phyloP scores from a whole-genome alignment of 1,284 basidiomycete species.

The Heterobasidion occidentale region DNA sequence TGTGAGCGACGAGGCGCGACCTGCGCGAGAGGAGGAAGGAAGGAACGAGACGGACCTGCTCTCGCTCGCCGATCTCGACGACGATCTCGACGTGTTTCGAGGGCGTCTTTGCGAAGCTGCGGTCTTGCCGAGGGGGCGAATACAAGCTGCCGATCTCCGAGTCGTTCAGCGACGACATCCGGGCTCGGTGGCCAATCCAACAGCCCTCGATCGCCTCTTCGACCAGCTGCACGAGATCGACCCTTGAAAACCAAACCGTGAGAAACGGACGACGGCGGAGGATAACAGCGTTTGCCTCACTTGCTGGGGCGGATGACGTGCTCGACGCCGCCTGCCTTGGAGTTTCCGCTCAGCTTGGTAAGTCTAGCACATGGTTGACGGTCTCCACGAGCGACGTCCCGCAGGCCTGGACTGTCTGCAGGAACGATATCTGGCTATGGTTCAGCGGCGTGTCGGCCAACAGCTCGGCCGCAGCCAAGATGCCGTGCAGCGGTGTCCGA shows the following conservation, averaged over 20 bases:
- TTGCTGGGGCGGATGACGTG: slow-evolving; percentile 64
- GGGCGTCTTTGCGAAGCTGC: slow-evolving; percentile 19
- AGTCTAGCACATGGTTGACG: slow-evolving; percentile 95
- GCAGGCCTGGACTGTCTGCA: slow-evolving; percentile 86
- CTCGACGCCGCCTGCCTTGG: slow-evolving; percentile 68
- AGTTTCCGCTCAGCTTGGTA: slow-evolving; percentile 89
- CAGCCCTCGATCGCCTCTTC: slow-evolving; percentile 94
- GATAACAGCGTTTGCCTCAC: slow-evolving; percentile 26
- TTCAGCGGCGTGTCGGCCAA: slow-evolving; percentile 78
- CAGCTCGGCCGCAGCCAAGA: slow-evolving; percentile 86
- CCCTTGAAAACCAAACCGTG: slow-evolving; percentile 31
- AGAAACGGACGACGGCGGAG: not conserved
- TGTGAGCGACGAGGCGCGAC: not conserved
- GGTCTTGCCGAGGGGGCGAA: slow-evolving; percentile 64
- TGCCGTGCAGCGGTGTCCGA: slow-evolving; percentile 87
- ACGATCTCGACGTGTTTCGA: slow-evolving; percentile 73
- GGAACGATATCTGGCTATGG: slow-evolving; percentile 78
- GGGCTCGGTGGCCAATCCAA: slow-evolving; percentile 88
- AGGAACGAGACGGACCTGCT: slow-evolving; percentile 37
- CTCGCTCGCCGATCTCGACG: slow-evolving; percentile 75
- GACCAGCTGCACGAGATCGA: slow-evolving; percentile 85
- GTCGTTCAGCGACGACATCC: slow-evolving; percentile 55
- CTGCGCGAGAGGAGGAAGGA: not conserved
- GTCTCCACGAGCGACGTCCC: slow-evolving; percentile 80
- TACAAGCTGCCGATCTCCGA: slow-evolving; percentile 90